phyloP scores from a whole-genome alignment of 495 filamentous ascomycete species.

The Baudoinia panamericana region DNA sequence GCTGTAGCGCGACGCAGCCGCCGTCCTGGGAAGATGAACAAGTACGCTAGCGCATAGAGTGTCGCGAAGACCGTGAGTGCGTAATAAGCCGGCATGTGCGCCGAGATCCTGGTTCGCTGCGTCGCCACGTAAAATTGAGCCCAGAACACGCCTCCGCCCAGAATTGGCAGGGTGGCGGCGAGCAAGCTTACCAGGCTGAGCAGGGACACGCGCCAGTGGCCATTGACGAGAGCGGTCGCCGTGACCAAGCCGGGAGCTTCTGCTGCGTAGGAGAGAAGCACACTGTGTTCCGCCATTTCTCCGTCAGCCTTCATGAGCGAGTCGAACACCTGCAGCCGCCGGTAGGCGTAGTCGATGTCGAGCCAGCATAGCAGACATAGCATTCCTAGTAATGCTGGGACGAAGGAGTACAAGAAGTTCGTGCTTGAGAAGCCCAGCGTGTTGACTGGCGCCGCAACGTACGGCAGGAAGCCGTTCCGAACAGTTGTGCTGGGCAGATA shows the following conservation, averaged over 20 bases:
- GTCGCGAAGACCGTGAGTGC: slow-evolving; percentile 51
- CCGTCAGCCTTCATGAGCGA: slow-evolving; percentile 45
- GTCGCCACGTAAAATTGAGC: slow-evolving; percentile 48
- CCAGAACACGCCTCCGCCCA: slow-evolving; percentile 71
- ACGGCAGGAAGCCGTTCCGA: slow-evolving; percentile 57
- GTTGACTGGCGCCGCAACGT: slow-evolving; percentile 46
- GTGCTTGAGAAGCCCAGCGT: slow-evolving; percentile 61
- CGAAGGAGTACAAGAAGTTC: slow-evolving; percentile 77
- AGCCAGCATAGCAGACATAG: slow-evolving; percentile 66
- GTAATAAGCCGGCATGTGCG: slow-evolving; percentile 55
- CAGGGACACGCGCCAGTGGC: slow-evolving; percentile 59
- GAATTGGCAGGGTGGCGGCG: slow-evolving; percentile 54
- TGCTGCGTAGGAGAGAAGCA: slow-evolving; percentile 62
- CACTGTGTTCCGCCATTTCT: slow-evolving; percentile 48
- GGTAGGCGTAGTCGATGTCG: slow-evolving; percentile 59
- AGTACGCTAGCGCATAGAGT: slow-evolving; percentile 42
- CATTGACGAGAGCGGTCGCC: slow-evolving; percentile 45
- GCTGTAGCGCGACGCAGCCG: slow-evolving; percentile 42
- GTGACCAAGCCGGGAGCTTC: slow-evolving; percentile 51
- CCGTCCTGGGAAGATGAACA: slow-evolving; percentile 21
- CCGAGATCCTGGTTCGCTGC: slow-evolving; percentile 49
- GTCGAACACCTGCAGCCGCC: slow-evolving; percentile 63
- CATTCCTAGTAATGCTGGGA: slow-evolving; percentile 65
- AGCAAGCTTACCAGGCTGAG: slow-evolving; percentile 52
- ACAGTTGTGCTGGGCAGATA: slow-evolving; percentile 50